phyloP scores from a whole-genome alignment of 768 basidiomycete species.

The Rhodotorula babjevae region DNA sequence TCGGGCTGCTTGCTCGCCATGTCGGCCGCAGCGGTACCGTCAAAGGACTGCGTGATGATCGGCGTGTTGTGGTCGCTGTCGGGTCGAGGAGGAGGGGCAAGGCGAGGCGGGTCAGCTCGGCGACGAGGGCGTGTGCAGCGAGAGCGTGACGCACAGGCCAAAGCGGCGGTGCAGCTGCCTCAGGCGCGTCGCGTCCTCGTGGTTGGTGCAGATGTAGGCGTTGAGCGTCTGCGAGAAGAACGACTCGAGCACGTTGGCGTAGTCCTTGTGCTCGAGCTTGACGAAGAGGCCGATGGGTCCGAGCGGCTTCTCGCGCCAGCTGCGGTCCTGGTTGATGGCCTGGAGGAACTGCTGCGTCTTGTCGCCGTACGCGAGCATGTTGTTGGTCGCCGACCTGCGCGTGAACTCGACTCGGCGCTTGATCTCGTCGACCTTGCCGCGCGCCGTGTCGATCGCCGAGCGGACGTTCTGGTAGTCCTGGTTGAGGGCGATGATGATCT shows the following conservation, averaged over 20 bases:
- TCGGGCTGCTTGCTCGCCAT: slow-evolving; percentile 61
- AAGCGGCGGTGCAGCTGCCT: slow-evolving; percentile 52
- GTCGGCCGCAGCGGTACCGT: slow-evolving; percentile 63
- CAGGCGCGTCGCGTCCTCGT: slow-evolving; percentile 59
- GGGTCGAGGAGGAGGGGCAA: too few species aligned
- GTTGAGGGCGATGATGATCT: neutral
- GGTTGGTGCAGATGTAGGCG: slow-evolving; percentile 70
- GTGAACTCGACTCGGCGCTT: slow-evolving; percentile 7
- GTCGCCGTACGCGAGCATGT: slow-evolving; percentile 44
- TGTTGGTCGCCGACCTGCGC: slow-evolving; percentile 20
- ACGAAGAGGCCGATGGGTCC: slow-evolving; percentile 72
- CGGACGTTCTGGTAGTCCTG: neutral
- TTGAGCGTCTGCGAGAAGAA: slow-evolving; percentile 60
- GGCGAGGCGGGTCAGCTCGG: neutral
- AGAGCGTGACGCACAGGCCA: neutral
- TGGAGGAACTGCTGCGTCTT: slow-evolving; percentile 40
- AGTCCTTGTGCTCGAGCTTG: slow-evolving; percentile 65
- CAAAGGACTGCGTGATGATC: slow-evolving; percentile 60
- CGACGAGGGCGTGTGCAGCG: neutral
- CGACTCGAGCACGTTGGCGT: slow-evolving; percentile 62
- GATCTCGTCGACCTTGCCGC: neutral
- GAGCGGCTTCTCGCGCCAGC: slow-evolving; percentile 45
- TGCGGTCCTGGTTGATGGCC: slow-evolving; percentile 43
- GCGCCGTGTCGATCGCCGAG: neutral
- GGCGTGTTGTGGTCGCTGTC: slow-evolving; percentile 51